Conservation (phyloP, 1,284 basidiomycete species). For the Ceratobasidium sp. region DNA sequence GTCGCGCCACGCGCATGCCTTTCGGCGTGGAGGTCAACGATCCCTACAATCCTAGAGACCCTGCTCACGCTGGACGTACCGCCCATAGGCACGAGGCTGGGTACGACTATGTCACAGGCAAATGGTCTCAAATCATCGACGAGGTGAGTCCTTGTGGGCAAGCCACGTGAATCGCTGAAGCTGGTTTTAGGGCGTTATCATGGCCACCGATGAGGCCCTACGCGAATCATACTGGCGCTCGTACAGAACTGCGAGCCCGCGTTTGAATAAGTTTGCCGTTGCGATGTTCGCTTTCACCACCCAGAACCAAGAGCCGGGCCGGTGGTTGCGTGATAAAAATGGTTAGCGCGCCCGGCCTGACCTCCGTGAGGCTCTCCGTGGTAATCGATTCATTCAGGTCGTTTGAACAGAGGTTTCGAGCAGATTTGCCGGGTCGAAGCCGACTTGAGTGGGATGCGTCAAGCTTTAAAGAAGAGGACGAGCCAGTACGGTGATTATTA, state of each 20-base stretch:
- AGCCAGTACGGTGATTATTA: not conserved
- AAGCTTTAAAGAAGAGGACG: not conserved
- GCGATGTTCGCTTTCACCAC: not conserved
- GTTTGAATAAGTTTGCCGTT: not conserved
- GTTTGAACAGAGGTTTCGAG: not conserved
- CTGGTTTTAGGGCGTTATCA: not conserved
- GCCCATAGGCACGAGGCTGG: not conserved
- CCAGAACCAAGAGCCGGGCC: not conserved
- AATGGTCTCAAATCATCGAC: not conserved
- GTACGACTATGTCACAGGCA: not conserved
- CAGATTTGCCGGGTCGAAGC: not conserved
- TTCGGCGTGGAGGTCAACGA: slow-evolving; percentile 29
- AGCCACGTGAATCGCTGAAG: not conserved
- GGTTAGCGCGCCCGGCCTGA: too few relatives aligned
- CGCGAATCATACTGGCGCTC: not conserved
- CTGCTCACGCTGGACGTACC: not conserved
- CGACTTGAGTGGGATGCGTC: not conserved
- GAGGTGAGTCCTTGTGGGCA: not conserved
- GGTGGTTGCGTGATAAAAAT: slow-evolving; percentile 3
- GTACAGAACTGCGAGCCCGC: not conserved
- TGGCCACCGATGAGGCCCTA: not conserved
- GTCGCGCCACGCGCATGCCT: slow-evolving; percentile 6
- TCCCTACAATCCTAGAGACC: not conserved
- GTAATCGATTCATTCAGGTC: not conserved
- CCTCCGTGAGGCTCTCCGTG: too few relatives aligned